A percentile compares a stretch with the other conserved stretches of the same genome.
These are phyloP conservation scores for Persicaria maculosa DNA, from an alignment of 148 eudicot genomes.

Conservation along the genomic window DNA sequence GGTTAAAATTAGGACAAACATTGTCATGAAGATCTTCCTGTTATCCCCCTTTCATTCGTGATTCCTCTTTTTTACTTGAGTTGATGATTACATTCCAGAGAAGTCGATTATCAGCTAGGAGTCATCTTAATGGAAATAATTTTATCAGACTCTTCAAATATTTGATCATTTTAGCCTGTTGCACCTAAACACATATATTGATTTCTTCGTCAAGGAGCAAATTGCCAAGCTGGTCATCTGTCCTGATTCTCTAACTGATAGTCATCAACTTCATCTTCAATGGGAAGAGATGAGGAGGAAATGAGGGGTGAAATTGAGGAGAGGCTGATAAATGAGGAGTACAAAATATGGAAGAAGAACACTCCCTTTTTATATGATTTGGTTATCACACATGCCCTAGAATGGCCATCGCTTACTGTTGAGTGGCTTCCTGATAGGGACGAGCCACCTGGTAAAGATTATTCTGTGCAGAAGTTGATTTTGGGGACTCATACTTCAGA, in stretches of 20 bases:
- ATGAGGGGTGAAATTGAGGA: constrained; percentile 78
- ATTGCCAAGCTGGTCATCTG: background rate
- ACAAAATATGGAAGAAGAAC: constrained; percentile 91
- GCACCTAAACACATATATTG: background rate
- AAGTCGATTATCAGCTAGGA: background rate
- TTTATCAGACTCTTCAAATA: background rate
- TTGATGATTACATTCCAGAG: background rate
- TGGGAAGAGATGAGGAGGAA: constrained; percentile 83
- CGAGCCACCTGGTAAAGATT: constrained; percentile 87
- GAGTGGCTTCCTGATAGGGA: constrained; percentile 80
- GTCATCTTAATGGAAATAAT: background rate
- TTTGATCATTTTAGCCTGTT: background rate
- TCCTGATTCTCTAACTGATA: background rate
- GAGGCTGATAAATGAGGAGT: constrained; percentile 75
- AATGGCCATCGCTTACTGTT: constrained; percentile 94
- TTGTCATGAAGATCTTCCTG: background rate
- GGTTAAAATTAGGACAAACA: background rate
- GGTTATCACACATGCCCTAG: constrained; percentile 74
- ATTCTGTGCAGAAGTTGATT: constrained; percentile 82
- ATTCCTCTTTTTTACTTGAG: background rate
- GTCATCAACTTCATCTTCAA: constrained; percentile 14
- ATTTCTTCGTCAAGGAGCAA: background rate
- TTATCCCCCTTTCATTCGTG: background rate
- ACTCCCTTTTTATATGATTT: constrained; percentile 79
- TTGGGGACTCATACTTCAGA: constrained; percentile 84